Evolutionary conservation across 495 filamentous ascomycete genomes (phyloP).

Genomic region (Hypoxylon rickii): DNA sequence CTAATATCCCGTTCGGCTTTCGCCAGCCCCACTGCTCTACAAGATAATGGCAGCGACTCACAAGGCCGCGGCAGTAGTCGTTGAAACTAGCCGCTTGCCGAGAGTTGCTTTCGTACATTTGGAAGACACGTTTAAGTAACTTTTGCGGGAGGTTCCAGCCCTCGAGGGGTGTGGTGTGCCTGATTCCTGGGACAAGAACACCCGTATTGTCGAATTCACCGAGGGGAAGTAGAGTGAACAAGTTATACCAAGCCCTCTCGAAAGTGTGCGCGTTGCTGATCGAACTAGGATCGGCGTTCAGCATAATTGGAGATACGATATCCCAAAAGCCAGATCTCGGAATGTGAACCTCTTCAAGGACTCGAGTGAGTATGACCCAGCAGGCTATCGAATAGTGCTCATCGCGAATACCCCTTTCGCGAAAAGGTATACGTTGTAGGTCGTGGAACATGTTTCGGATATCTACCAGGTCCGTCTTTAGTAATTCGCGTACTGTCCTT

Average conservation of each 20-base stretch:
- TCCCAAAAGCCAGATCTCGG: constrained; percentile 61
- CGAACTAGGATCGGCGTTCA: constrained; percentile 13
- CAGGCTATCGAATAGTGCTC: constrained; percentile 62
- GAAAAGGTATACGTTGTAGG: constrained; percentile 54
- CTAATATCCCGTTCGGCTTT: constrained; percentile 76
- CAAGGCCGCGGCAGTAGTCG: constrained; percentile 73
- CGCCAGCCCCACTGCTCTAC: constrained; percentile 86
- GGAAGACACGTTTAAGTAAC: constrained; percentile 67
- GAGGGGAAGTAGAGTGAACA: constrained; percentile 77
- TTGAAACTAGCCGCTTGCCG: constrained; percentile 71
- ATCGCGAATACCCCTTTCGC: constrained; percentile 69
- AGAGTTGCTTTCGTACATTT: constrained; percentile 63
- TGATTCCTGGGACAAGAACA: constrained; percentile 58
- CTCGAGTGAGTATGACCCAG: constrained; percentile 68
- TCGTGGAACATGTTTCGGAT: constrained; percentile 67
- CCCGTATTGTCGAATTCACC: constrained; percentile 75
- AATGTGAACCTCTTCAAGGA: constrained; percentile 54
- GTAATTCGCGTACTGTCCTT: constrained; percentile 47
- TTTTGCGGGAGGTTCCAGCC: constrained; percentile 75
- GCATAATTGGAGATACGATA: constrained; percentile 55
- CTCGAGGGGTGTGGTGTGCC: constrained; percentile 59
- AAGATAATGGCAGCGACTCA: constrained; percentile 78
- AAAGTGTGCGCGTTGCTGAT: constrained; percentile 57
- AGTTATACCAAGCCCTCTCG: constrained; percentile 72
- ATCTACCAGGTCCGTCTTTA: constrained; percentile 52